Evolutionary conservation across 208 protist genomes (phyloP).

Genomic region (Vickermania spadyakhi): DNA sequence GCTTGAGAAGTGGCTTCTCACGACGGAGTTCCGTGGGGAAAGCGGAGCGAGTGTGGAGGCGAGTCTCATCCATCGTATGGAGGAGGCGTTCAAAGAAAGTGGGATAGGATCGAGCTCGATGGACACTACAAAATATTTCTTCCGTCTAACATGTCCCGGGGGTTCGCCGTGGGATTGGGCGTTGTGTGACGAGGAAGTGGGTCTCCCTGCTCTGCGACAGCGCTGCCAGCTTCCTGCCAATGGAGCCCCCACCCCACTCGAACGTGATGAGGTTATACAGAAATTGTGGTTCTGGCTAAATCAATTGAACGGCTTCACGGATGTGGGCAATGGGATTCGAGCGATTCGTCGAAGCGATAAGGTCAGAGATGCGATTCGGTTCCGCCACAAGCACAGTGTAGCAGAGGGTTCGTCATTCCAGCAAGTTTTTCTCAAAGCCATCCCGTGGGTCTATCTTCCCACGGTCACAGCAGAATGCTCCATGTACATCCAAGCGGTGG

Average conservation of each 20-base stretch:
- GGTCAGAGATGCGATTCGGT: slow-evolving; percentile 21
- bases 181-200: slow-evolving; percentile 20
- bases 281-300: slow-evolving; percentile 64
- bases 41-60: slow-evolving; percentile 2
- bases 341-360: slow-evolving; percentile 31
- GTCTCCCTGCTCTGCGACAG: slow-evolving; percentile 28
- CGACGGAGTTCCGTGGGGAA: background rate
- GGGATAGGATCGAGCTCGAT: background rate
- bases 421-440: slow-evolving; percentile 33
- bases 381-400: background rate
- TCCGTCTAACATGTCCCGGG: slow-evolving; percentile 55
- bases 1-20: background rate
- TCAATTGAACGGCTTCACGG: slow-evolving; percentile 51
- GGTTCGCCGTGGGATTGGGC: slow-evolving; percentile 83
- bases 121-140: slow-evolving; percentile 6
- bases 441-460: slow-evolving; percentile 72
- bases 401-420: no score
- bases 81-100: slow-evolving; percentile 5
- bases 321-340: slow-evolving; percentile 29
- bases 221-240: slow-evolving; percentile 56
- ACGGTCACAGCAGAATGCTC: slow-evolving; percentile 59
- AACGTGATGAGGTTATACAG: slow-evolving; percentile 68
- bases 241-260: slow-evolving; percentile 71
- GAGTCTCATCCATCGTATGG: slow-evolving; percentile 9
- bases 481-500: slow-evolving; percentile 36